Base-by-base conservation (phyloP, 176 grass and related monocot species). In the Bolboschoenus planiculmis region DNA sequence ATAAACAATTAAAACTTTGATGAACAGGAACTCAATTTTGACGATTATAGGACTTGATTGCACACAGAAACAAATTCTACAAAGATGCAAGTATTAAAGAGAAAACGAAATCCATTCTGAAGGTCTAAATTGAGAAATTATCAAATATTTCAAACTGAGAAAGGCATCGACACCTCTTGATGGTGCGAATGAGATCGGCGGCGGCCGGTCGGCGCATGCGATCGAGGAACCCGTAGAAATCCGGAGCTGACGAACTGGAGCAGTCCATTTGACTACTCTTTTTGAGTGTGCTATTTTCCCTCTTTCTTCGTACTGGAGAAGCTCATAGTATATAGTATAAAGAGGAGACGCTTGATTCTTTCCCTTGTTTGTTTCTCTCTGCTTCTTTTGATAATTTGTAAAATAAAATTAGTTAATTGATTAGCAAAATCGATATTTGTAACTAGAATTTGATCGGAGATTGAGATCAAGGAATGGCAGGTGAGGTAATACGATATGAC, bases 171-270 rank as follows among this genome's bases (percentile, higher is more conserved):
- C 37, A 97, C 92, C 92, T 91, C 85, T 92, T 97, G 88, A 97
- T 85, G 40, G 86, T 61, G 81, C 90, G 85, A 55, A 97, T 87
- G 77, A 94, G 90, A 61, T 73, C 94, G 76, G 88, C 83, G 57
- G 94, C 92, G 77, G 90, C 88, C 24, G 94, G 94, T 35, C 90
- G 90, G 68, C 94, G 94, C 88, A 97, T 92, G 75, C 94, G 90
- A 80, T 89, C 88, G 50, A 94, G 86, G 83, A 97, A 97, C 34
- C 86, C 88, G 80, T 90, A 94, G 86, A 90, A 97, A 81, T 97
- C 88, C 34, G 89, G 90, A 14, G 80, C 56, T 65, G 65, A 81
- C 24, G 86, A 80, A 80, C 78, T 80, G 78, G 78, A 80, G 53
- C 18, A 35, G 53, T 80, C 78, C 78, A 80, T 80, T 80, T 57